These are phyloP conservation scores for Acacia concinna DNA, from an alignment of 331 rosid species.

Conservation along the genomic window DNA sequence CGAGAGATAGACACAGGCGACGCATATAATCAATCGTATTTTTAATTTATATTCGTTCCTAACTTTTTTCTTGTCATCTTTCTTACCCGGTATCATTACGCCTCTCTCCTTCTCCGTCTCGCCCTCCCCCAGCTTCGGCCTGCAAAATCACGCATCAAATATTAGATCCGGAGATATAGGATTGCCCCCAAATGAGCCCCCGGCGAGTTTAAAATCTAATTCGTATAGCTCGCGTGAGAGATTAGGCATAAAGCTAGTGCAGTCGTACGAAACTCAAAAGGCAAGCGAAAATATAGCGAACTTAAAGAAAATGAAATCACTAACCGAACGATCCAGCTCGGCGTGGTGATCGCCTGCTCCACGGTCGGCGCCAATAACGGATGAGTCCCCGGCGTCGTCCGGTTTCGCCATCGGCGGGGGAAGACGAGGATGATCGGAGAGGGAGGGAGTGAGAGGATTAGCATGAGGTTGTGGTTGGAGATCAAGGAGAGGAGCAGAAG, in stretches of 20 bases:
- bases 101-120: slow-evolving; percentile 29
- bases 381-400: slow-evolving; percentile 31
- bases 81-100: slow-evolving; percentile 53
- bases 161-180: slow-evolving; percentile 26
- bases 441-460: neutral
- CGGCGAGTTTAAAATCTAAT: slow-evolving; percentile 23
- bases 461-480: neutral
- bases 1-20: neutral
- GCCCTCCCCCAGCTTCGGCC: slow-evolving; percentile 34
- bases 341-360: slow-evolving; percentile 18
- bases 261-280: slow-evolving; percentile 28
- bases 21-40: neutral
- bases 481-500: slow-evolving; percentile 36
- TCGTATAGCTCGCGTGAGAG: neutral
- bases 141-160: slow-evolving; percentile 35
- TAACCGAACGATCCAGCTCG: neutral
- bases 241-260: slow-evolving; percentile 39
- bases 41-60: neutral
- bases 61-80: slow-evolving; percentile 5
- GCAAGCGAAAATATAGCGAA: neutral
- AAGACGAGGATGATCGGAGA: neutral
- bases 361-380: neutral
- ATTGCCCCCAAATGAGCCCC: slow-evolving; percentile 1
- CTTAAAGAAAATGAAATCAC: neutral
- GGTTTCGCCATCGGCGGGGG: slow-evolving; percentile 34